Conservation (phyloP, 1,284 basidiomycete genomes). For the Papiliotrema nemorosa region DNA sequence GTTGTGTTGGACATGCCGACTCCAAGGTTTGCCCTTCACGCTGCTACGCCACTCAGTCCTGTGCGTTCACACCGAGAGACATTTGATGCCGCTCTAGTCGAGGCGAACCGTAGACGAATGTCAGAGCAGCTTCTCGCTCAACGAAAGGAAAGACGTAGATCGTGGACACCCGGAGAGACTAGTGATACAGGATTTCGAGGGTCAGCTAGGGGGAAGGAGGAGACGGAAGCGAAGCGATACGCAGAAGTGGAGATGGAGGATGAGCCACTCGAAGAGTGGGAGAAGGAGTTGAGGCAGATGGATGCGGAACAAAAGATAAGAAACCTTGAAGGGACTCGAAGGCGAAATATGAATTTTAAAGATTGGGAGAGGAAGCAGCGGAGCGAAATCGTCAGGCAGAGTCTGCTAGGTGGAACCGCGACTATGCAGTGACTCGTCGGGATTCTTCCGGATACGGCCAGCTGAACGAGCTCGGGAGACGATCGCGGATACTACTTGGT, state of each 20-base stretch:
- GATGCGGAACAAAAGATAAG: background rate
- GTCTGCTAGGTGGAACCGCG: background rate
- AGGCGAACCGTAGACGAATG: background rate
- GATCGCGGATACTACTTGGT: background rate
- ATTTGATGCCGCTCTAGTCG: background rate
- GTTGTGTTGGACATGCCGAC: background rate
- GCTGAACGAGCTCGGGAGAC: background rate
- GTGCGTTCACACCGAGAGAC: background rate
- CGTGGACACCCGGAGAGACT: background rate
- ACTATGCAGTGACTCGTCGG: background rate
- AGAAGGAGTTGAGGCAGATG: background rate
- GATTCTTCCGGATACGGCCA: background rate
- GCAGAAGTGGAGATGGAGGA: background rate
- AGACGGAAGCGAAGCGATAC: background rate
- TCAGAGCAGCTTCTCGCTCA: background rate
- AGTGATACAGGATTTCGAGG: background rate
- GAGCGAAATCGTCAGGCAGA: background rate
- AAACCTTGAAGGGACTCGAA: background rate
- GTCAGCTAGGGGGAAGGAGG: background rate
- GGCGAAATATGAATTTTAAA: background rate
- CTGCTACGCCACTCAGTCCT: too few species aligned
- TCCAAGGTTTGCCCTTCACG: too few species aligned
- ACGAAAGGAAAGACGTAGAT: background rate
- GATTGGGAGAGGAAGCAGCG: constrained; percentile 1
- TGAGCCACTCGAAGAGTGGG: background rate